phyloP scores from a whole-genome alignment of 495 filamentous ascomycete species.

The Xylaria castorea region DNA sequence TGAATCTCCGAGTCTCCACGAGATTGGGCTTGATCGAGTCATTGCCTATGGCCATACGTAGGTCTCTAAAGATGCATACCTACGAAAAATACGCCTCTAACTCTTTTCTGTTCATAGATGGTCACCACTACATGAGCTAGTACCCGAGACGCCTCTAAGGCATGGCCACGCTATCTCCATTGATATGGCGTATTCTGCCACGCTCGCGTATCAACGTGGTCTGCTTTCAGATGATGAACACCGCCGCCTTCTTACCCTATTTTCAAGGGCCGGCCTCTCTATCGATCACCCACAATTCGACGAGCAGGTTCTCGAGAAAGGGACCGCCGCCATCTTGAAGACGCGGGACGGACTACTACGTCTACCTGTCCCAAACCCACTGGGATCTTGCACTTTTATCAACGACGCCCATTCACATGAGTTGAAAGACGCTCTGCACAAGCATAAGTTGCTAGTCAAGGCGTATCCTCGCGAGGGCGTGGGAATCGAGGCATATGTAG shows the following conservation, averaged over 20 bases:
- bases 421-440: conserved; percentile 55
- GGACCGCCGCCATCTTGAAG: conserved; percentile 66
- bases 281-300: conserved; percentile 69
- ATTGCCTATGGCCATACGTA: conserved; percentile 73
- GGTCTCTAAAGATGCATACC: conserved; percentile 19
- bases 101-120: conserved; percentile 46
- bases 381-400: conserved; percentile 64
- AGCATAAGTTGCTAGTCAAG: conserved; percentile 62
- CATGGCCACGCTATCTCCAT: conserved; percentile 72
- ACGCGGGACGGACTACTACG: conserved; percentile 67
- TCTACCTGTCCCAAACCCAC: conserved; percentile 61
- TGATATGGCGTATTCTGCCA: conserved; percentile 72
- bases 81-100: conserved; percentile 2
- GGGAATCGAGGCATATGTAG: conserved; percentile 67
- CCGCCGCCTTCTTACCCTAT: conserved; percentile 60
- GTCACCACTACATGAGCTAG: conserved; percentile 68
- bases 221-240: conserved; percentile 61
- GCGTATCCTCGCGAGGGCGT: conserved; percentile 62
- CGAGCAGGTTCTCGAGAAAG: conserved; percentile 63
- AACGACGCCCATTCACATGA: conserved; percentile 61
- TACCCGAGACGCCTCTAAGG: conserved; percentile 64
- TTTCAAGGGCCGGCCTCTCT: conserved; percentile 66
- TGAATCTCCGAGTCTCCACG: conserved; percentile 68
- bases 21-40: conserved; percentile 67
- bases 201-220: conserved; percentile 60